These are phyloP conservation scores for Tricholoma terreum DNA, from an alignment of 768 basidiomycete genomes.

Conservation along the genomic window DNA sequence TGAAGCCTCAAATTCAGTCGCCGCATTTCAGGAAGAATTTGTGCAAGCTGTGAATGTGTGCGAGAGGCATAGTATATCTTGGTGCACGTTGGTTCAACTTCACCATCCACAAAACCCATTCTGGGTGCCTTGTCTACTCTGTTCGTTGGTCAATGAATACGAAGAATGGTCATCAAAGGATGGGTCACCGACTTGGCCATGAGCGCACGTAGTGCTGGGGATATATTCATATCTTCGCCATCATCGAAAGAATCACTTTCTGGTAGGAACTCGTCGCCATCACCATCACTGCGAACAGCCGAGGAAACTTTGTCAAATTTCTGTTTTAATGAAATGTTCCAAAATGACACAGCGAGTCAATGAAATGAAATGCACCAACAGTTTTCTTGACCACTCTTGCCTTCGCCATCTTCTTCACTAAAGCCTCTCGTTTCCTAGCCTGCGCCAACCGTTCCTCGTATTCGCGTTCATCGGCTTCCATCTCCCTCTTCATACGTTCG, in stretches of 20 bases:
- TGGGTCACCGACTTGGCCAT: constrained; percentile 64
- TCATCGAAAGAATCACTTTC: constrained; percentile 42
- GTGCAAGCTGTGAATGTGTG: constrained; percentile 93
- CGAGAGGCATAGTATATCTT: constrained; percentile 94
- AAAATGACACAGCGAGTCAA: neutral
- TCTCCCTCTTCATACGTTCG: constrained; percentile 57
- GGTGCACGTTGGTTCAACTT: constrained; percentile 58
- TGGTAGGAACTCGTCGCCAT: constrained; percentile 75
- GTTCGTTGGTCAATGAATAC: neutral
- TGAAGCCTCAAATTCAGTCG: constrained; percentile 55
- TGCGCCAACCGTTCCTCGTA: constrained; percentile 56
- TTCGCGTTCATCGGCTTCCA: constrained; percentile 66
- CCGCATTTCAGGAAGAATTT: constrained; percentile 81
- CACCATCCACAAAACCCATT: constrained; percentile 19
- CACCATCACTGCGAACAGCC: constrained; percentile 30
- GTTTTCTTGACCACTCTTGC: constrained; percentile 60
- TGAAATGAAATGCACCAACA: constrained; percentile 35
- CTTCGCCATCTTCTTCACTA: constrained; percentile 47
- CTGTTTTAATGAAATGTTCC: constrained; percentile 2
- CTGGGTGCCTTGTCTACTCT: constrained; percentile 34
- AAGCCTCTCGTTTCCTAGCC: constrained; percentile 63
- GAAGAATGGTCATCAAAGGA: neutral
- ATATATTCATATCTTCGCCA: constrained; percentile 55
- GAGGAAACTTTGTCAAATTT: constrained; percentile 11
- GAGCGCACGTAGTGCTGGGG: constrained; percentile 73